Base-by-base conservation (phyloP, 345 rosid genomes). In the Boechera retrofracta region DNA sequence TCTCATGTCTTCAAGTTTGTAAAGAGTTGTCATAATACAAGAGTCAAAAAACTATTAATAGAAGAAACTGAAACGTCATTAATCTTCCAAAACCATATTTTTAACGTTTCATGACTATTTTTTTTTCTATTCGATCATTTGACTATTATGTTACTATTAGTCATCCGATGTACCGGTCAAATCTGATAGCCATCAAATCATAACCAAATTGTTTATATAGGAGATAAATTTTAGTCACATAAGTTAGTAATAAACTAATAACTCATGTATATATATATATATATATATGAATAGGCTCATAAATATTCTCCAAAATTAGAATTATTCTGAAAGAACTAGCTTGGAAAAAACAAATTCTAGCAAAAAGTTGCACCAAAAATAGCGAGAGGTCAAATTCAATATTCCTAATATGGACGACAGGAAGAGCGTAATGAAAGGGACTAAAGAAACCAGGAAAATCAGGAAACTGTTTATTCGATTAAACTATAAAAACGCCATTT, bases 371-470 rank as follows among this genome's bases (percentile, higher is more conserved):
- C 13, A 36, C 72, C 72, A 67, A 71, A 71, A 71, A 64, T 77
- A 77, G 77, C 13, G 21, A 64, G 38, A 48, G 73, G 77, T 77
- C 80, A 62, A 69, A 36, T 44, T 47, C 42, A 63, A 55, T 47
- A 70, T 49, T 64, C 76, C 53, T 56, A 63, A 45, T 77, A 54
- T 69, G 82, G 76, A 76, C 72, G 83, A 80, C 16, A 26, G 80
- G 77, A 61, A 51, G 61, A 73, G 70, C 77, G 83, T 62, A 71
- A 80, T 36, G 57, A 57, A 24, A 76, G 83, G 83, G 77, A 26
- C 69, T 26, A 57, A 59, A 73, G 36, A 71, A 57, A 71, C 56
- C 39, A 72, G 76, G 55, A 80, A 71, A 39, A 16, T 38, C 53
- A 75, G 54, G 67, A 68, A 67, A 44, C 65, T 64, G 57, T 42